Base-by-base conservation (phyloP, 805 yeast species). In the Yarrowia sp. region DNA sequence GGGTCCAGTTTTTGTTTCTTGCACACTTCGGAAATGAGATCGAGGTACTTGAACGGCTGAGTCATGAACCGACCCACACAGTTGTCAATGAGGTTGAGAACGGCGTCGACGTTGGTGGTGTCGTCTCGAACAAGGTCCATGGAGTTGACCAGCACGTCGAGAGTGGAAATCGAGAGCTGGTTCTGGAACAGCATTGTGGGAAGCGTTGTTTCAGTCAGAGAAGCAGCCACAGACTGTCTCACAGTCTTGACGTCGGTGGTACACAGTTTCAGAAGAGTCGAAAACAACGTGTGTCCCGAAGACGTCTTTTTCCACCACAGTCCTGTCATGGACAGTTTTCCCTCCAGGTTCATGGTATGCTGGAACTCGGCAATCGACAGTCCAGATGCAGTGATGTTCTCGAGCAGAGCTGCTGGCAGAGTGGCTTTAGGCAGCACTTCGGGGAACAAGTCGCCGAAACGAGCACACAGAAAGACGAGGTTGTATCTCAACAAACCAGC, bases 31-130 rank as follows among this genome's bases (percentile, higher is more conserved):
- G 73, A 50, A 39, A 86, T 81, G 65, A 76, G 70, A 74, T 94
- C 98, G 66, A 91, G 83, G 72, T 92, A 94, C 74, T 90, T 92
- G 78, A 89, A 95, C 0, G 98, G 98, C 0, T 92, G 78, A 70
- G 85, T 83, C 43, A 88, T 83, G 70, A 88, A 82, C 70, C 97
- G 83, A 0, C 91, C 81, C 38, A 92, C 82, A 0, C 91, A 79
- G 75, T 93, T 95, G 74, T 94, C 97, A 8, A 94, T 70, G 38
- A 91, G 75, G 12, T 79, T 79, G 1, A 69, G 66, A 3, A 74
- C 42, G 2, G 70, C 70, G 61, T 74, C 77, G 10, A 47, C 17
- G 13, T 12, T 33, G n/a, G 36, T 9, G 34, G 9, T 2, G 30
- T 63, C 58, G 33, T 63, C 42, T 39, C 60, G 33, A 9, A 49